These are phyloP conservation scores for Phytophthora megakarya DNA, from an alignment of 352 stramenopile species.

Conservation along the genomic window DNA sequence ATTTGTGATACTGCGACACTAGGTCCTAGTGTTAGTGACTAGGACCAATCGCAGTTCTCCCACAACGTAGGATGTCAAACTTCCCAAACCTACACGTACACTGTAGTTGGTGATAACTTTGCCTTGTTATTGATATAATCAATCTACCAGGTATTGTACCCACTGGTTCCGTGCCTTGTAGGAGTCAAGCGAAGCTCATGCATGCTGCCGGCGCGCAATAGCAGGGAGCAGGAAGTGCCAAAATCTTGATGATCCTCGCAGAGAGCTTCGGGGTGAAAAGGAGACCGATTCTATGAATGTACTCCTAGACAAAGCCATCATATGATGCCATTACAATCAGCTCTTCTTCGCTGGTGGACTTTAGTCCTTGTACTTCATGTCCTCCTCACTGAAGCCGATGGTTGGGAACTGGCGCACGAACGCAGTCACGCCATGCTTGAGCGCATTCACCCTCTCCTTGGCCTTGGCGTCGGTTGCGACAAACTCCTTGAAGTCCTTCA, in stretches of 20 bases:
- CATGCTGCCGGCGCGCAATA: conserved; percentile 17
- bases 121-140: background rate
- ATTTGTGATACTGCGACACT: conserved; percentile 49
- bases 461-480: conserved; percentile 63
- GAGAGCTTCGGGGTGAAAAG: conserved; percentile 12
- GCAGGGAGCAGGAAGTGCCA: conserved; percentile 19
- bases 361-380: conserved; percentile 91
- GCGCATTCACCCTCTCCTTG: conserved; percentile 63
- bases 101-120: background rate
- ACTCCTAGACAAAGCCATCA: conserved; percentile 10
- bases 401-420: conserved; percentile 97
- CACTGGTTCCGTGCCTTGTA: conserved; percentile 15
- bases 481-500: conserved; percentile 88
- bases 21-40: no score
- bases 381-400: conserved; percentile 95
- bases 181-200: conserved; percentile 12
- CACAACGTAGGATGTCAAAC: no score
- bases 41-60: no score
- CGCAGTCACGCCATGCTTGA: conserved; percentile 90
- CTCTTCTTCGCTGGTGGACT: conserved; percentile 13
- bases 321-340: conserved; percentile 18
- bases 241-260: conserved; percentile 21
- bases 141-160: background rate
- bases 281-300: conserved; percentile 18
- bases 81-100: no score